phyloP scores from a whole-genome alignment of 345 rosid genomes.

The Salix suchowensis region DNA sequence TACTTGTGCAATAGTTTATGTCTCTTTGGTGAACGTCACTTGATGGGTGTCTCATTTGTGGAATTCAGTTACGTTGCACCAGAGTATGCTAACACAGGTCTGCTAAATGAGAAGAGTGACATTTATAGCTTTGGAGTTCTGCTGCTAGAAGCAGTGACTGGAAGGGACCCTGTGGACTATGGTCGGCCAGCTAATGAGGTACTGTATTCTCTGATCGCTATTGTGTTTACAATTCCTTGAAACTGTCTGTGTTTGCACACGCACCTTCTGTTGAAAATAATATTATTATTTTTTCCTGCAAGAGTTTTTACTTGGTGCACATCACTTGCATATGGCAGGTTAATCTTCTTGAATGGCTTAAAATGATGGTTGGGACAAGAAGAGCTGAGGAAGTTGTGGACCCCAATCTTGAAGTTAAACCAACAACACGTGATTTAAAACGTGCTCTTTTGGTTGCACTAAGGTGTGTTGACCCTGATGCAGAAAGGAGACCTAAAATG shows the following conservation, averaged over 20 bases:
- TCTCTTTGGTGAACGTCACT: conserved; percentile 8
- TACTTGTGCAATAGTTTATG: not conserved
- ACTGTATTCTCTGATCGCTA: not conserved
- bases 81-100: conserved; percentile 87
- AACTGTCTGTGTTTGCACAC: not conserved
- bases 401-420: conserved; percentile 68
- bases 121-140: conserved; percentile 93
- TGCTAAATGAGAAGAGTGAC: conserved; percentile 94
- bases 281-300: not conserved
- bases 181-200: conserved; percentile 90
- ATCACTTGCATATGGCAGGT: conserved; percentile 42
- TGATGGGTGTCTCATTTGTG: conserved; percentile 8
- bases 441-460: conserved; percentile 76
- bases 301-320: not conserved
- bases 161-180: conserved; percentile 93
- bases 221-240: not conserved
- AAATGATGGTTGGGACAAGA: conserved; percentile 92
- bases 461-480: conserved; percentile 86
- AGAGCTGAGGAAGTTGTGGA: conserved; percentile 93
- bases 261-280: not conserved
- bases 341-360: conserved; percentile 93
- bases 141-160: conserved; percentile 87
- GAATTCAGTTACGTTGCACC: conserved; percentile 89
- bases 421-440: conserved; percentile 65
- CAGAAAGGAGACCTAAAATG: conserved; percentile 90